Base-by-base conservation (phyloP, 2,329 filamentous ascomycete species). In the Orbilia brochopaga region DNA sequence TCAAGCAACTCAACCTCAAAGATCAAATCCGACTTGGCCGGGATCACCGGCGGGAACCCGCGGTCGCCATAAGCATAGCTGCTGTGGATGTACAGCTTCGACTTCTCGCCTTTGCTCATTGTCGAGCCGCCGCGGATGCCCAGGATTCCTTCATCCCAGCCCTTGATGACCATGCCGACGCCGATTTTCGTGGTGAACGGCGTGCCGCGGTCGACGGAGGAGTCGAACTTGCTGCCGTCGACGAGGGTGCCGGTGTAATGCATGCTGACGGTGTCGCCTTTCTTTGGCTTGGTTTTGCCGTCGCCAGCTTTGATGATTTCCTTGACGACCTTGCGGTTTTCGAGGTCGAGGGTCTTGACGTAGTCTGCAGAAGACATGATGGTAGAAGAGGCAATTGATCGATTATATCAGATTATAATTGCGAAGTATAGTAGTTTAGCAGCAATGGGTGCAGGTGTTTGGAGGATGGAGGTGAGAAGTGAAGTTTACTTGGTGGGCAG, bases 1-100 rank as follows among this genome's bases (percentile, higher is more conserved):
- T 85, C 88, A 77, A 97, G 83, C 75, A 97, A 83, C 81, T 96
- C 91, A 52, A 92, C 96, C 83, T 96, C 91, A 79, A 97, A 97
- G 60, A 97, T 87, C 89, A 76, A 54, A 42, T 46, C 61, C 24
- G 53, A 32, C 58, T 48, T 78, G 67, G 67, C 61, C 51, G 69
- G 70, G 40, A 69, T 63, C 10, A 66, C 57, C 0, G 44, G 50
- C 6, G 50, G 50, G 35, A 58, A 48, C 10, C 61, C 69, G n/a
- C 52, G 30, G 11, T 30, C 44, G 4, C 69, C 69, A 56, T 73
- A 73, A 6, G 42, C 69, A 42, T 46, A 73, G 40, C 66, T 61
- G 27, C 85, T 84, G 74, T 88, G 85, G 78, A 97, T 97, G 75
- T 88, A 89, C 75, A 99, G 84, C 58, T 87, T 90, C 59, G 91